Evolutionary conservation across 164 flowering plant species (phyloP).

Genomic region (Vitis cinerea): DNA sequence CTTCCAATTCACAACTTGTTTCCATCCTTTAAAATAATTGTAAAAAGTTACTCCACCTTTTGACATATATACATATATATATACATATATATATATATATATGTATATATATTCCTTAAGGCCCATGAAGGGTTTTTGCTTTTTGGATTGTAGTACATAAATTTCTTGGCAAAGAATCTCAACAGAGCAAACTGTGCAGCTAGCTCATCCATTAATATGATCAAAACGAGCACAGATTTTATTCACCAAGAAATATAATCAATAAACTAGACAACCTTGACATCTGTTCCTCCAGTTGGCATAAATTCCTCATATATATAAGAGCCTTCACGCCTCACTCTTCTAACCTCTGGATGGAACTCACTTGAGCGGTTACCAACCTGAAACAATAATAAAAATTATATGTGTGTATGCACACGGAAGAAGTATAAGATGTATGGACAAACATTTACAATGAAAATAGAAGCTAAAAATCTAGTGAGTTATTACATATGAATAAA

Average conservation of each 20-base stretch:
- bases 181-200: no score
- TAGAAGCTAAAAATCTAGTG: no score
- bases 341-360: conserved; percentile 96
- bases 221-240: background rate
- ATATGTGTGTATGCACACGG: conserved; percentile 4
- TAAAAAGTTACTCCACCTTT: no score
- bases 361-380: conserved; percentile 98
- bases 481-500: no score
- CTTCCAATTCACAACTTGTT: background rate
- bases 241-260: background rate
- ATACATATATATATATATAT: no score
- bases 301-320: conserved; percentile 98
- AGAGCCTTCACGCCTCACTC: conserved; percentile 97
- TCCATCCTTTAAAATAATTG: background rate
- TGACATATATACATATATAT: no score
- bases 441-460: background rate
- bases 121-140: no score
- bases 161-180: no score
- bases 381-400: conserved; percentile 33
- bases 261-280: conserved; percentile 58
- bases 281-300: conserved; percentile 99
- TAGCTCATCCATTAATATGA: background rate
- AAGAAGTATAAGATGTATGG: background rate
- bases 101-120: no score
- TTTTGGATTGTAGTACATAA: no score